A percentile compares a stretch with the other conserved stretches of the same genome.
These are phyloP conservation scores for Cryphonectria naterciae DNA, from an alignment of 2,329 filamentous ascomycete species.

Conservation along the genomic window DNA sequence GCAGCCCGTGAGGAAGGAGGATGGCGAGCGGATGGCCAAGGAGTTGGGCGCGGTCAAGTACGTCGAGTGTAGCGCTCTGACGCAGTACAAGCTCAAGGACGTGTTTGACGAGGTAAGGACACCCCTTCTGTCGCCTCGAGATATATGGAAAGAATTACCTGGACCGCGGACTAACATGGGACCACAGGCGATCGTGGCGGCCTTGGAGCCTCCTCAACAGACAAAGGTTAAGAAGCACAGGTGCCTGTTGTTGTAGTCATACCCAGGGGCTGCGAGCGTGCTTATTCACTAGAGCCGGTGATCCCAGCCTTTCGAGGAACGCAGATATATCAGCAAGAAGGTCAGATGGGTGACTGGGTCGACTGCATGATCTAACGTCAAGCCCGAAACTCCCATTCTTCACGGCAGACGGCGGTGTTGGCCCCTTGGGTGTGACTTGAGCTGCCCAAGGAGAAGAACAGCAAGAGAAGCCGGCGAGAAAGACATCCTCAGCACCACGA, in stretches of 20 bases:
- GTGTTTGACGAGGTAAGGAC: slow-evolving; percentile 92
- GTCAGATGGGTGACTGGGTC: slow-evolving; percentile 23
- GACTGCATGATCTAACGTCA: slow-evolving; percentile 22
- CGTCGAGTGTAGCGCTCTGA: slow-evolving; percentile 96
- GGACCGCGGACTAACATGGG: slow-evolving; percentile 17
- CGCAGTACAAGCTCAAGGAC: slow-evolving; percentile 98
- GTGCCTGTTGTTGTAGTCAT: slow-evolving; percentile 71
- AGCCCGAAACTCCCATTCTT: slow-evolving; percentile 17
- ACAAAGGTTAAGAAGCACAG: slow-evolving; percentile 77
- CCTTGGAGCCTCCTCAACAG: slow-evolving; percentile 77
- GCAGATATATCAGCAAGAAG: slow-evolving; percentile 20
- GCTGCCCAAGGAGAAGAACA: slow-evolving; percentile 7
- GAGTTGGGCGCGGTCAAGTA: slow-evolving; percentile 98
- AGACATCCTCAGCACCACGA: slow-evolving; percentile 17
- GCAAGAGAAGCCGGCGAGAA: slow-evolving; percentile 15
- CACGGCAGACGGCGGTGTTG: slow-evolving; percentile 10
- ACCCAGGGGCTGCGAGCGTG: slow-evolving; percentile 4
- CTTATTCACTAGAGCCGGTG: slow-evolving; percentile 8
- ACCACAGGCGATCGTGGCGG: slow-evolving; percentile 86
- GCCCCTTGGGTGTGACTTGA: slow-evolving; percentile 4
- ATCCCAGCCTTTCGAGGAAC: slow-evolving; percentile 2
- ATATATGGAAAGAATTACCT: neutral
- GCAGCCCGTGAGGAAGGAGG: slow-evolving; percentile 87
- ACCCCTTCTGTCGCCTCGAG: neutral
- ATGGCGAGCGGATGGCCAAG: slow-evolving; percentile 95